Percentiles rank a stretch among this genome's conserved stretches.
Conservation (phyloP, 768 basidiomycete species). For the Mycena latifolia region DNA sequence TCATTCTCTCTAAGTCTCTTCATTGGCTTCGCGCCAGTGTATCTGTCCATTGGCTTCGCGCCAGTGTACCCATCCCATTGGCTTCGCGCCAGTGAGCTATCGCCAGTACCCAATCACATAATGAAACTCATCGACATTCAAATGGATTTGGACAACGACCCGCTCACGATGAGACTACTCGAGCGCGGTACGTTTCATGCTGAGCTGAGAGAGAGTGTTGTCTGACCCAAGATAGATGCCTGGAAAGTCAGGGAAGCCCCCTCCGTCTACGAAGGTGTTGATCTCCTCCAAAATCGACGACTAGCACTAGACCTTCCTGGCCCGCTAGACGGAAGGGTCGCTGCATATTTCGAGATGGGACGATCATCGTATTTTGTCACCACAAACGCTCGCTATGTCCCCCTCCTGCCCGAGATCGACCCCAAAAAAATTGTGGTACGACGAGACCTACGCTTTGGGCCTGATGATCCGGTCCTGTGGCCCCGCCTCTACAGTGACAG, state of each 20-base stretch:
- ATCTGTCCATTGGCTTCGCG: no score
- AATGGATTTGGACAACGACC: not conserved
- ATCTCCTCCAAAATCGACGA: no score
- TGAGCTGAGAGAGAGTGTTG: not conserved
- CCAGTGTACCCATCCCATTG: no score
- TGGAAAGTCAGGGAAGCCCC: not conserved
- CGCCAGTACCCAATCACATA: no score
- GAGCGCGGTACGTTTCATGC: conserved; percentile 1
- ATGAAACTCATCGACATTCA: not conserved
- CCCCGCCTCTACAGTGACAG: no score
- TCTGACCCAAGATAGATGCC: conserved; percentile 10
- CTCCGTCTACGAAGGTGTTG: not conserved
- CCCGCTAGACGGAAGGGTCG: not conserved
- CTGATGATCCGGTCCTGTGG: conserved; percentile 12
- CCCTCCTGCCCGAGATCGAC: conserved; percentile 12
- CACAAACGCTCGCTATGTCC: no score
- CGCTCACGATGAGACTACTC: conserved; percentile 14
- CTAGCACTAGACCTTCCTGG: not conserved
- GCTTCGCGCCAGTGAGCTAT: conserved; percentile 7
- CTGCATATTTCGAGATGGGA: not conserved
- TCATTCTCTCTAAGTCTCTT: no score
- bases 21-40: no score
- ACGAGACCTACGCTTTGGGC: conserved; percentile 15
- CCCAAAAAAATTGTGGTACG: conserved; percentile 1
- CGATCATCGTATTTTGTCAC: conserved; percentile 9